Percentiles rank a stretch among this genome's conserved stretches.
These are phyloP conservation scores for Graphium sp. DNA, from an alignment of 2,329 filamentous ascomycete species.

Conservation along the genomic window DNA sequence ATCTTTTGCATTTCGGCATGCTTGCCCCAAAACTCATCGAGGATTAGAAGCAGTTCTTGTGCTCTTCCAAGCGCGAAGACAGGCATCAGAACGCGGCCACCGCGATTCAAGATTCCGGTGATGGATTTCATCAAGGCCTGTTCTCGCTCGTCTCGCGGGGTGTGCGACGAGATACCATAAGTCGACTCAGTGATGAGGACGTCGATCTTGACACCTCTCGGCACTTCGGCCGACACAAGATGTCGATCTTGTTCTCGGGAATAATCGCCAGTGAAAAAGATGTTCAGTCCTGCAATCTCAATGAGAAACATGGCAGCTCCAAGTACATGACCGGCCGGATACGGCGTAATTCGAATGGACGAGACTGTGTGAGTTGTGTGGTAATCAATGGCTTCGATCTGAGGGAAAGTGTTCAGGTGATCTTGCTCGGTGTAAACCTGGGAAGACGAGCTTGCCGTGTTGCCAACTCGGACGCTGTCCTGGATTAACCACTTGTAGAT, in stretches of 20 bases:
- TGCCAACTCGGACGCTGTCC: conserved; percentile 83
- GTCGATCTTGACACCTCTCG: conserved; percentile 78
- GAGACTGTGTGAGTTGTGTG: conserved; percentile 96
- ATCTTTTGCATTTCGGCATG: conserved; percentile 78
- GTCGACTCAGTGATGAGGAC: conserved; percentile 96
- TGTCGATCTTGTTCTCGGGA: conserved; percentile 90
- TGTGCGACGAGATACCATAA: conserved; percentile 87
- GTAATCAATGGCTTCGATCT: conserved; percentile 96
- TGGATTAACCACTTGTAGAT: conserved; percentile 99
- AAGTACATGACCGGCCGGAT: conserved; percentile 92
- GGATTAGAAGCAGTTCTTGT: conserved; percentile 82
- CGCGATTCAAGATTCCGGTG: conserved; percentile 76
- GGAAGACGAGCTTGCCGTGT: conserved; percentile 46
- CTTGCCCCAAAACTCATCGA: conserved; percentile 93
- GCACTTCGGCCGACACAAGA: conserved; percentile 84
- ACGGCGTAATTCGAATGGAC: conserved; percentile 90
- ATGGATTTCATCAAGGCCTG: conserved; percentile 91
- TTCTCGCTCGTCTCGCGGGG: conserved; percentile 79
- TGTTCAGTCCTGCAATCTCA: conserved; percentile 90
- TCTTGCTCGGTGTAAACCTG: conserved; percentile 92
- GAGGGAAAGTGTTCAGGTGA: conserved; percentile 79
- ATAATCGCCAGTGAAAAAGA: conserved; percentile 96
- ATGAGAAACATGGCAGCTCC: conserved; percentile 97
- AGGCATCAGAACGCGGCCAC: conserved; percentile 82
- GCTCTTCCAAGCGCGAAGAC: conserved; percentile 90